Evolutionary conservation across 345 rosid species (phyloP), one percentile per base, ranked within the genome.

Genomic region (Camelina hispida): DNA sequence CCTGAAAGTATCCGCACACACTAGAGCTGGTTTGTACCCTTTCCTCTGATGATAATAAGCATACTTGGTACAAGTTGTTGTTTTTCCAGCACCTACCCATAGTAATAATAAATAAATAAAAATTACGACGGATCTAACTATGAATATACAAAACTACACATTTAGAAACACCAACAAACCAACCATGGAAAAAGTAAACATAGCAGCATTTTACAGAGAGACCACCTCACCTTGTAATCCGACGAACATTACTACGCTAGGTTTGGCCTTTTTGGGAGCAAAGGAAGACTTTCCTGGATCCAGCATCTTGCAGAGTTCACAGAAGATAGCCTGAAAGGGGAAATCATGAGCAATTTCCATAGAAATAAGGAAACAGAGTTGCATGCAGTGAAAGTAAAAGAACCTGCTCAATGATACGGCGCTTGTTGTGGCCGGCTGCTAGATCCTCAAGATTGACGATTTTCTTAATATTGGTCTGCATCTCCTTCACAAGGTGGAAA

Each of bases 231-330:
- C 80, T 76, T 91, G 97, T 62, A 93, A 83, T 54, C 98, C 98
- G 0, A 93, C 98, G 74, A 93, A 89, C 94, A 91, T 87, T 42
- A 93, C 82, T 12, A 88, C 79, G 72, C 97, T 87, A 1, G 94
- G 23, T 73, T 91, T 89, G 37, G 94, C 93, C 79, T 91, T 93
- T 77, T 89, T 87, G 1, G 90, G 96, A 7, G 87, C 77, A 64
- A 91, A 93, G 25, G 94, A 80, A 54, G 97, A 87, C 84, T 91
- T 93, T 47, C 97, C 96, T 16, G 96, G 90, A 85, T 93, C 98
- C 80, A 93, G 62, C 82, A 93, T 87, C 75, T 85, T 86, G 81
- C 98, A 93, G 1, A 93, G 86, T 83, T 93, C 98, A 64, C 86
- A 84, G 79, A 89, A 89, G 66, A 91, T 93, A 38, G 97, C 97